phyloP scores from a whole-genome alignment of 148 eudicot species.

The Arbutus unedo region DNA sequence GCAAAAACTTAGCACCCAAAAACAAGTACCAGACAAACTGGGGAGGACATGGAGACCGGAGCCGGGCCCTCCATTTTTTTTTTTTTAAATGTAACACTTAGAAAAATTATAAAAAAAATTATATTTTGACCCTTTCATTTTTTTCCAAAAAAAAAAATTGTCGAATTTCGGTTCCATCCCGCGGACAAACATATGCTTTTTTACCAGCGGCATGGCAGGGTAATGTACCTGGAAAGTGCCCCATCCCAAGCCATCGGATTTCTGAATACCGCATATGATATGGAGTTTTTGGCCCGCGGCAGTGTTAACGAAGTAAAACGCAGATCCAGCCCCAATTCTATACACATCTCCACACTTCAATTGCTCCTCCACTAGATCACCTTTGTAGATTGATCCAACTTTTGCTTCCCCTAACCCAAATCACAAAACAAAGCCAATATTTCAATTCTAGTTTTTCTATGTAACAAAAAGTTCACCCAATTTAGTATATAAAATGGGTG shows the following conservation, averaged over 20 bases:
- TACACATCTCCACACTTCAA: constrained; percentile 75
- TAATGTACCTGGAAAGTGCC: constrained; percentile 39
- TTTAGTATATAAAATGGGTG: too few species aligned
- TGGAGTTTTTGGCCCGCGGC: constrained; percentile 65
- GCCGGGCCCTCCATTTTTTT: too few species aligned
- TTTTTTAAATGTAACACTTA: too few species aligned
- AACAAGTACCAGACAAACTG: background rate
- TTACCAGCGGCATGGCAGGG: too few species aligned
- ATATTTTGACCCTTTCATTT: too few species aligned
- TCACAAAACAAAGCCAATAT: background rate
- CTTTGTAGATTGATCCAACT: constrained; percentile 70
- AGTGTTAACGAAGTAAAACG: constrained; percentile 65
- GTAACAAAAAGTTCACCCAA: too few species aligned
- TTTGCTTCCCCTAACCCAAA: constrained; percentile 64
- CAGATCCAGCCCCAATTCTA: constrained; percentile 67
- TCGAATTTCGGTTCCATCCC: too few species aligned
- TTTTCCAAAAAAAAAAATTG: too few species aligned
- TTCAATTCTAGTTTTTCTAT: too few species aligned
- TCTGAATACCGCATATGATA: constrained; percentile 64
- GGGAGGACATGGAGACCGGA: too few species aligned
- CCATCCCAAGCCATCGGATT: constrained; percentile 46
- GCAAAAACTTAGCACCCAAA: background rate
- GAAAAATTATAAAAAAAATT: too few species aligned
- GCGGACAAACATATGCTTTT: too few species aligned
- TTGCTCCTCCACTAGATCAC: constrained; percentile 48